Percentiles rank a stretch among this genome's conserved stretches.
These are phyloP conservation scores for Globisporangium alternatum DNA, from an alignment of 352 stramenopile species.

Conservation along the genomic window DNA sequence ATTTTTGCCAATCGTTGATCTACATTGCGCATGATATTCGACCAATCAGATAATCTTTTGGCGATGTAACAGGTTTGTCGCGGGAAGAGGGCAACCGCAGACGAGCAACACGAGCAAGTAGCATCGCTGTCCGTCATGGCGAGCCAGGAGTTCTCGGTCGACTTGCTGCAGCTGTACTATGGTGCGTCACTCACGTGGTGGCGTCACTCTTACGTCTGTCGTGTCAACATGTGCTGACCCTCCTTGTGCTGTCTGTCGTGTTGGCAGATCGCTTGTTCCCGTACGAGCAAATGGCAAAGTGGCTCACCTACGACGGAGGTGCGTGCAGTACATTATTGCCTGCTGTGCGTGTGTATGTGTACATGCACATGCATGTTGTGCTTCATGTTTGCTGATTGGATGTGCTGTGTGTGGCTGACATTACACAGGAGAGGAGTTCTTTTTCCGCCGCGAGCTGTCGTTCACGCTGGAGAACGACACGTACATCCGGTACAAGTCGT, in stretches of 20 bases:
- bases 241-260: background rate
- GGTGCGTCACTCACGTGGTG: constrained; percentile 23
- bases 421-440: constrained; percentile 52
- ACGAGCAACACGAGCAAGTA: background rate
- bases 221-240: background rate
- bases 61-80: background rate
- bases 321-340: constrained; percentile 7
- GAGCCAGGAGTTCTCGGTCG: constrained; percentile 79
- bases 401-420: background rate
- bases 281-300: constrained; percentile 83
- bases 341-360: background rate
- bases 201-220: background rate
- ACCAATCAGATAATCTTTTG: no score
- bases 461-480: constrained; percentile 99
- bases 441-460: constrained; percentile 95
- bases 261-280: constrained; percentile 77
- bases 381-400: background rate
- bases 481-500: constrained; percentile 98
- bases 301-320: constrained; percentile 82
- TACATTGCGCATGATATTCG: no score
- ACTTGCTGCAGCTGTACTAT: constrained; percentile 88
- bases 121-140: constrained; percentile 34
- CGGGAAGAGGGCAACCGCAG: constrained; percentile 8
- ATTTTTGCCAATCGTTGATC: no score
- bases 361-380: background rate